Evolutionary conservation across 75 land plant species (phyloP).

Genomic region (Cunninghamia lanceolata): DNA sequence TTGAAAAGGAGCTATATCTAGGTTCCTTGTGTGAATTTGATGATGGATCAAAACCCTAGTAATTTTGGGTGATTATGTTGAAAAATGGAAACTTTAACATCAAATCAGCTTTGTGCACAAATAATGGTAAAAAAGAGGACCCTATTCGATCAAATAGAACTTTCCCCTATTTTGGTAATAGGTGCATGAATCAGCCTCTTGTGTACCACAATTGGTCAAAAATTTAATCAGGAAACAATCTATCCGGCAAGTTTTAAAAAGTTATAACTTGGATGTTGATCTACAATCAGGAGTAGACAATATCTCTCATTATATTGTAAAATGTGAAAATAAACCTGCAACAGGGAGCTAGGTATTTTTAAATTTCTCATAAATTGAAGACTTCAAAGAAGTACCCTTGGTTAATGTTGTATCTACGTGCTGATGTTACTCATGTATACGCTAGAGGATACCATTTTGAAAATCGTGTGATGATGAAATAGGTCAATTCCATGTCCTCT

Average conservation of each 20-base stretch:
- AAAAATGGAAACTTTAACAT: conserved; percentile 36
- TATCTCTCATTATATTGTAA: conserved; percentile 51
- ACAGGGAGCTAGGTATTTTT: conserved; percentile 61
- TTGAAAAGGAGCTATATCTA: conserved; percentile 64
- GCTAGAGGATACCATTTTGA: not conserved
- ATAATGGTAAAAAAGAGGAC: conserved; percentile 27
- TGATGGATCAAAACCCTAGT: conserved; percentile 25
- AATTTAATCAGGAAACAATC: conserved; percentile 2
- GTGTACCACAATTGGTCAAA: conserved; percentile 42
- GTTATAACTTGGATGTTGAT: conserved; percentile 63
- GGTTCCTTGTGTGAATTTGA: conserved; percentile 41
- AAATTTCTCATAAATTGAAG: conserved; percentile 49
- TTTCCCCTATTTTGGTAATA: conserved; percentile 71
- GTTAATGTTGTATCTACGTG: conserved; percentile 84
- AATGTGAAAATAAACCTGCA: conserved; percentile 36
- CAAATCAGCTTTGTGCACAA: conserved; percentile 28
- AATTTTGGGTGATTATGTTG: not conserved
- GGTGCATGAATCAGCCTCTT: conserved; percentile 84
- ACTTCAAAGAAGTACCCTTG: conserved; percentile 63
- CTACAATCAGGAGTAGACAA: conserved; percentile 7
- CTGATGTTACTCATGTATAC: conserved; percentile 80
- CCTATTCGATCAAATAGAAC: conserved; percentile 19
- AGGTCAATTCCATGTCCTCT: conserved; percentile 11
- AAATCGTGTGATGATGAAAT: not conserved
- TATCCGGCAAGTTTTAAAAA: conserved; percentile 73